Percentiles rank a stretch among this genome's conserved stretches.
These are phyloP conservation scores for Biscogniauxia mediterranea DNA, from an alignment of 2,329 filamentous ascomycete species.

Conservation along the genomic window DNA sequence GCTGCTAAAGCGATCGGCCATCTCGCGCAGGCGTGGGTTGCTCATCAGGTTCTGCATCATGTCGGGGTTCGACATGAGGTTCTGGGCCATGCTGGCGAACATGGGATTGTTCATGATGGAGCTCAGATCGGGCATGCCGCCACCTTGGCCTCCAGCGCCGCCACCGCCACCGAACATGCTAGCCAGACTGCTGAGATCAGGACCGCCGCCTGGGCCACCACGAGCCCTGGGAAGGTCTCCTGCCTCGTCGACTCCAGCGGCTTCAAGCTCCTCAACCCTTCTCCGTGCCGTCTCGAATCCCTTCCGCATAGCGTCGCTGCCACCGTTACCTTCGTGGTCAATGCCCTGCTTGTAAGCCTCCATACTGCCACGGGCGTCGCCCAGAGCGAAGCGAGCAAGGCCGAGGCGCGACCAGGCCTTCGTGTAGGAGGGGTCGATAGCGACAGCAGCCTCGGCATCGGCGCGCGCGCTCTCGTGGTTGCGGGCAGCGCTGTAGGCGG, in stretches of 20 bases:
- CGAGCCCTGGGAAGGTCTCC: slow-evolving; percentile 43
- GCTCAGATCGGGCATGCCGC: slow-evolving; percentile 84
- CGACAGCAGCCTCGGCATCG: slow-evolving; percentile 88
- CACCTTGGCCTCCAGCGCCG: slow-evolving; percentile 59
- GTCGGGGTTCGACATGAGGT: slow-evolving; percentile 94
- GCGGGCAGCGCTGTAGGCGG: slow-evolving; percentile 80
- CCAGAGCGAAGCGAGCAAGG: slow-evolving; percentile 85
- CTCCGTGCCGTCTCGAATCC: slow-evolving; percentile 91
- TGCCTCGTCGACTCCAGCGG: slow-evolving; percentile 46
- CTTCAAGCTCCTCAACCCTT: slow-evolving; percentile 76
- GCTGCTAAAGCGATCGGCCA: slow-evolving; percentile 76
- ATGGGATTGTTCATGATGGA: slow-evolving; percentile 96
- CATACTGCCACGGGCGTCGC: slow-evolving; percentile 87
- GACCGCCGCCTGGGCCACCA: slow-evolving; percentile 58
- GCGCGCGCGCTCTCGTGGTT: slow-evolving; percentile 81
- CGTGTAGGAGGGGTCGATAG: slow-evolving; percentile 87
- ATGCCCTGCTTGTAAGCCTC: slow-evolving; percentile 94
- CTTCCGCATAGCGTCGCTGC: slow-evolving; percentile 96
- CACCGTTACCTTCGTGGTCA: slow-evolving; percentile 88
- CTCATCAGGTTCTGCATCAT: slow-evolving; percentile 90
- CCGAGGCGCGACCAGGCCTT: slow-evolving; percentile 96
- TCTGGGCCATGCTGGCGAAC: slow-evolving; percentile 97
- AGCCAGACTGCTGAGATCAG: slow-evolving; percentile 68
- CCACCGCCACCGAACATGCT: slow-evolving; percentile 65
- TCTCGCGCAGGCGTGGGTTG: slow-evolving; percentile 84